Conservation (phyloP, 768 basidiomycete species). For the Porphyrellus cyaneotinctus region DNA sequence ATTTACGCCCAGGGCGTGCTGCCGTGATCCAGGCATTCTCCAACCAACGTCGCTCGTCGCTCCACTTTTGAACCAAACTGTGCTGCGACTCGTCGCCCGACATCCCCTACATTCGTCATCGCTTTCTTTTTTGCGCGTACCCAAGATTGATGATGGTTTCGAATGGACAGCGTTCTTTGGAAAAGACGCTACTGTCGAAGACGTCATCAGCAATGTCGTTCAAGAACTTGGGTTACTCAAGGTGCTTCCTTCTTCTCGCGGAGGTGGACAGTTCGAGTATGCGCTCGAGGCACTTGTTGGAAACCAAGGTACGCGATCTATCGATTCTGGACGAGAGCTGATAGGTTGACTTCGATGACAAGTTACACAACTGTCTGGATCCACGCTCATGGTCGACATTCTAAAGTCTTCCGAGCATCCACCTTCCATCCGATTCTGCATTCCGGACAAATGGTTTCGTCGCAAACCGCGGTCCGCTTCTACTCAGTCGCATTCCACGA, state of each 20-base stretch:
- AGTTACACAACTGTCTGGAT: constrained; percentile 14
- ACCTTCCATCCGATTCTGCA: constrained; percentile 52
- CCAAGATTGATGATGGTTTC: constrained; percentile 74
- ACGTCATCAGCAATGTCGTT: constrained; percentile 47
- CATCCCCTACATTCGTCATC: constrained; percentile 54
- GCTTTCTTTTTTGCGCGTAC: constrained; percentile 61
- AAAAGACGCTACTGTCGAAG: constrained; percentile 49
- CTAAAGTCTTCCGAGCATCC: constrained; percentile 10
- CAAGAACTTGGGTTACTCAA: constrained; percentile 70
- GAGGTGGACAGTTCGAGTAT: constrained; percentile 62
- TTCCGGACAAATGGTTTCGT: constrained; percentile 79
- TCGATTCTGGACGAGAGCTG: background rate
- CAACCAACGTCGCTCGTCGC: constrained; percentile 43
- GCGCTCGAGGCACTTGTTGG: constrained; percentile 60
- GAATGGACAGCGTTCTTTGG: constrained; percentile 64
- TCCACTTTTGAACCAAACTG: constrained; percentile 58
- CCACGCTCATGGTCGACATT: constrained; percentile 14
- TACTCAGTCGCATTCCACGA: constrained; percentile 47
- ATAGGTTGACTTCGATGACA: background rate
- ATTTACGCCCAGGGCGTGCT: constrained; percentile 11
- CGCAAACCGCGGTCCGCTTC: constrained; percentile 55
- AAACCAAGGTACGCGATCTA: constrained; percentile 43
- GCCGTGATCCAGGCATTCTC: constrained; percentile 43
- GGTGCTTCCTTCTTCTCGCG: constrained; percentile 61
- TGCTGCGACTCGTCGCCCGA: constrained; percentile 67